Evolutionary conservation across 140 eudicot species (phyloP), one percentile per base, ranked within the genome.

Genomic region (Cichorium intybus): DNA sequence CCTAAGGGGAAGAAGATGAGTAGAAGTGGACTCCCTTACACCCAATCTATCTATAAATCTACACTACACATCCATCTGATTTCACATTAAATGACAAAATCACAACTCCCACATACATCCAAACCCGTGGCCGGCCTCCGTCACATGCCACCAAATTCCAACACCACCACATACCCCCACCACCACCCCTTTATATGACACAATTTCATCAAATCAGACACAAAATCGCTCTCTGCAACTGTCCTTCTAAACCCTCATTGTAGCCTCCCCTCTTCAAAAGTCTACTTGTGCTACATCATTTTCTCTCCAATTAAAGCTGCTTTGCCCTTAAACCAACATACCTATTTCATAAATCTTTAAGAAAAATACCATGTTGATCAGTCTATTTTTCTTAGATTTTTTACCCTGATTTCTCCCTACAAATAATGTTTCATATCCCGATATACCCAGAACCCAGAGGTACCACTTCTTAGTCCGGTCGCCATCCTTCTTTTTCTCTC

Each of bases 61-160:
- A 62, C 10, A 29, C 24, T 37, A 41, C 20, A 54, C 20, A 66
- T 74, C 56, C 63, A 74, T 66, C 62, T 58, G 45, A 54, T 29
- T 50, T 48, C 53, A 59, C 66, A 79, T 64, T 47, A 80, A 53
- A 73, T 80, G 83, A 77, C 90, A 88, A 82, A 88, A 74, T 79
- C 71, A 41, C 86, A 81, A 79, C 79, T 69, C 85, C 72, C 75
- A 76, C 68, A 75, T 66, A 68, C 24, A 17, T 78, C 71, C 94
- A 88, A 84, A 62, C 33, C 53, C 60, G 61, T 51, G 84, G 85
- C 88, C 87, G 90, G 84, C 96, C 82, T 75, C 69, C 73, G 67
- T 75, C 96, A 82, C 89, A 84, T 77, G 89, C 93, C 68, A 75
- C 82, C 82, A 82, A 84, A 87, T 51, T 84, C 82, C 76, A 45